A percentile compares a stretch with the other conserved stretches of the same genome.
These are phyloP conservation scores for Galerina marginata DNA, from an alignment of 768 basidiomycete genomes.

Conservation along the genomic window DNA sequence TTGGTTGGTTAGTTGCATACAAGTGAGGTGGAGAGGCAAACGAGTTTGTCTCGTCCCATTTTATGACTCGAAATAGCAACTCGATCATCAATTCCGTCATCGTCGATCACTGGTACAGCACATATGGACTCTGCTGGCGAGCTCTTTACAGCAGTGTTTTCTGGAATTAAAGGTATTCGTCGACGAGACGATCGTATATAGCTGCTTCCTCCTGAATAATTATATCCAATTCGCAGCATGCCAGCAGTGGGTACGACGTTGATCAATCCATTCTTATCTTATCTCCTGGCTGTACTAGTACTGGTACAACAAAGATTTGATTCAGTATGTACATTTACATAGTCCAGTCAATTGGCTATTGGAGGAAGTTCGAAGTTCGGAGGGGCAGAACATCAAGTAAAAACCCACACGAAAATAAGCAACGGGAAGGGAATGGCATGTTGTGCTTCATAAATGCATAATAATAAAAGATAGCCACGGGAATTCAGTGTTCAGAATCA, in stretches of 20 bases:
- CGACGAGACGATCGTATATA: too few relatives aligned
- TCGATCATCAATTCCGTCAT: constrained; percentile 14
- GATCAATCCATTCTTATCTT: too few relatives aligned
- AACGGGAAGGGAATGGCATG: constrained; percentile 7
- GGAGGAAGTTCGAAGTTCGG: constrained; percentile 5
- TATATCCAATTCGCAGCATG: too few relatives aligned
- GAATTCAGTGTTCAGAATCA: constrained; percentile 1
- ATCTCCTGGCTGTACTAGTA: too few relatives aligned
- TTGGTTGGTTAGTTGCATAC: constrained; percentile 6
- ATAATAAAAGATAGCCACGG: not conserved
- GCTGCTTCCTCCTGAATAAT: too few relatives aligned
- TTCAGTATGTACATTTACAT: not conserved
- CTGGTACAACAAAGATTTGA: too few relatives aligned
- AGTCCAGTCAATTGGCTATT: constrained; percentile 16
- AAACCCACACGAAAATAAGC: constrained; percentile 5
- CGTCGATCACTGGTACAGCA: not conserved
- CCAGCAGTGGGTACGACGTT: too few relatives aligned
- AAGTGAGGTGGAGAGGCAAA: not conserved
- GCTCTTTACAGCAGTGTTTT: not conserved
- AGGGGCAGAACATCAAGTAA: constrained; percentile 5
- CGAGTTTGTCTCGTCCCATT: not conserved
- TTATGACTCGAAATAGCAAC: constrained; percentile 15
- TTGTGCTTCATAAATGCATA: not conserved
- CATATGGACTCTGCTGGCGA: not conserved
- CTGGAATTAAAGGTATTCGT: not conserved